Evolutionary conservation across 2,329 filamentous ascomycete genomes (phyloP).

Genomic region (Aspergillus intermedius): DNA sequence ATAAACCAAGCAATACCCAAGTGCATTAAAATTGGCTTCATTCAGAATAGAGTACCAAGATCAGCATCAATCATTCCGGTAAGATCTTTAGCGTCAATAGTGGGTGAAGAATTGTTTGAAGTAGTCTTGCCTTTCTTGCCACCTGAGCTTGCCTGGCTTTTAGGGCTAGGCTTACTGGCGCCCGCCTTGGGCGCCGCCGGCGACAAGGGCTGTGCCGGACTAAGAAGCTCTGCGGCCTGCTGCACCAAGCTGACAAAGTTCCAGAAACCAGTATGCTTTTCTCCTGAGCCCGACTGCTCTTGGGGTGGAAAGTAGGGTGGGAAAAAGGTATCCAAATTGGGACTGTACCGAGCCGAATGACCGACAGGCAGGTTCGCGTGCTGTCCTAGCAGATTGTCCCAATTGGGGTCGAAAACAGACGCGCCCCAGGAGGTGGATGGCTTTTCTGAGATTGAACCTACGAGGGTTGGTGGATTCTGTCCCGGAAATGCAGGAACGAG

Average conservation of each 20-base stretch:
- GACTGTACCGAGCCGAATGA: slow-evolving; percentile 27
- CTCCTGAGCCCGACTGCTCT: slow-evolving; percentile 7
- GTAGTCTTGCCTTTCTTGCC: background rate
- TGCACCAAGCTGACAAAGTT: slow-evolving; percentile 31
- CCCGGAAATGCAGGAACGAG: slow-evolving; percentile 8
- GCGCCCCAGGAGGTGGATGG: slow-evolving; percentile 33
- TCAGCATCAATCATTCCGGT: slow-evolving; percentile 16
- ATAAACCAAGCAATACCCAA: too few species aligned
- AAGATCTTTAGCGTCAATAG: slow-evolving; percentile 1
- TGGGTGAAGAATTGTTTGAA: slow-evolving; percentile 6
- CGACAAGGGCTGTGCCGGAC: slow-evolving; percentile 10
- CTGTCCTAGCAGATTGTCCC: slow-evolving; percentile 36
- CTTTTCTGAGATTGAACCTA: slow-evolving; percentile 14
- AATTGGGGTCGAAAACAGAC: slow-evolving; percentile 31
- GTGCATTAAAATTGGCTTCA: background rate
- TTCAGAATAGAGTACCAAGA: slow-evolving; percentile 23
- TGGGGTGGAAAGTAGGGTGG: slow-evolving; percentile 26
- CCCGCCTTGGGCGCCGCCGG: background rate
- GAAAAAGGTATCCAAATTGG: slow-evolving; percentile 31
- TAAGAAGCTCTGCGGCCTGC: slow-evolving; percentile 27
- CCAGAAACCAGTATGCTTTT: slow-evolving; percentile 26
- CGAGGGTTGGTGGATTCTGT: slow-evolving; percentile 2
- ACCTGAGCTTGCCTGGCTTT: background rate
- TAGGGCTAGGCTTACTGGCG: slow-evolving; percentile 1
- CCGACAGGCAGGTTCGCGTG: slow-evolving; percentile 30